Evolutionary conservation across 2,329 filamentous ascomycete species (phyloP), one percentile per base, ranked within the genome.

Genomic region (Chaetomium strumarium): DNA sequence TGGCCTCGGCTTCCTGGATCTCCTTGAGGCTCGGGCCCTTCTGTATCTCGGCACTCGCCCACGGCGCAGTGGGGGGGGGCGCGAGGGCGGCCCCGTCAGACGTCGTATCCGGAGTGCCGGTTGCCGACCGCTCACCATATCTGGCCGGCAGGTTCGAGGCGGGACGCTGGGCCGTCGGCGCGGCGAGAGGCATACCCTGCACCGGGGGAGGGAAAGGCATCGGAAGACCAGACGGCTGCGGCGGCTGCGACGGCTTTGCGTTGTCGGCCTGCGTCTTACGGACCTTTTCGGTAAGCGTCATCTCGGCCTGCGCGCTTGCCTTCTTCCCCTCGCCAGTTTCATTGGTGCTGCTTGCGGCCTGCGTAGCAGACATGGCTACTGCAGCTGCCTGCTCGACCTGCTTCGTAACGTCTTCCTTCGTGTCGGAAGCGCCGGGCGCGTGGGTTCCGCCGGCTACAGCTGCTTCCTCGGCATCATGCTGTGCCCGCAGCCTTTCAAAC

Each of bases 1-100:
- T 89, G 34, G 92, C 92, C 68, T 99, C 93, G 5, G 89, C 86
- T 68, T 96, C 92, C 68, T 99, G 93, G 20, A 99, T 99, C 66
- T 99, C 91, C 72, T 90, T 95, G 57, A 99, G 75, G 55, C 91
- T 96, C 2, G 92, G 93, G 0, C 90, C 91, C 69, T 88, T 95
- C 38, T 88, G 83, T 20, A 79, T 72, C 55, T 83, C 78, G 5
- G 76, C 72, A 45, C 87, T 85, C 2, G 93, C 93, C 93, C 93
- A 99, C 0, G 93, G 93, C 0, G 93, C 93, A 60, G 96, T 74
- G 0, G 92, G 89, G 4, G 90, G 81, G 2, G 80, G 76, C 10
- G 70, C 65, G 7, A 70, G 65, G 1, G 69, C 66, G 5, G 65
- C 65, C 20, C 62, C 67, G 49, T 67, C 64, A 40, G 67, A 70